Base-by-base conservation (phyloP, 352 stramenopile species). In the Blastocystis sp. region DNA sequence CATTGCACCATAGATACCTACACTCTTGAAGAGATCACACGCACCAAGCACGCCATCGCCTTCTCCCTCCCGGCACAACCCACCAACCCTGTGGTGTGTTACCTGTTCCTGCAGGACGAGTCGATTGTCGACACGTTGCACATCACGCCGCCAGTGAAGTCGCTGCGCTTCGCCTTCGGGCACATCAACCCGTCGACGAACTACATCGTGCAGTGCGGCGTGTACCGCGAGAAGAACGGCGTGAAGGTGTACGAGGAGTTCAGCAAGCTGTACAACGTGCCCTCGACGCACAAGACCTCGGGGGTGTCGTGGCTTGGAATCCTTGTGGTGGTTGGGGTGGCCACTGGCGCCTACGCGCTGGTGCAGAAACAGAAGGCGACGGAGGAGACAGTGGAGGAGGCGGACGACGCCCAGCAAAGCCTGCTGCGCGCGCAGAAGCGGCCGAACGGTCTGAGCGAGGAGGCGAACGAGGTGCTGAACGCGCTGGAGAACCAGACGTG, bases 351-450 rank as follows among this genome's bases (percentile, higher is more conserved):
- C 16, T 6, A 19, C 6, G 45, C 16, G 9, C 45, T 60, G 1
- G 1, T 59, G 1, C 50, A 19, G 66, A 45, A 4, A n/a, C 26
- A 24, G 3, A 51, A 21, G n/a, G 16, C n/a, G 9, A 65, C 19
- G 19, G 66, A 77, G n/a, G 66, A 77, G 45, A 12, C 2, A 12
- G 62, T 0, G 41, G 21, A 35, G 21, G 66, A 77, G 16, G 21
- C 21, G 21, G 74, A 85, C 3, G 51, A 51, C 31, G 74, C 26
- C 26, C 21, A 67, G 33, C 51, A 69, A n/a, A 41, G 26, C 0
- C 51, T 85, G 13, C 41, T 85, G 31, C 50, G 29, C 1, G 29
- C n/a, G n/a, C n/a, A 69, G n/a, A 66, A 67, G 39, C 74, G 12
- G 12, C 29, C 29, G 21, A 19, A 39, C 10, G 65, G 13, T 60